A percentile compares a stretch with the other conserved stretches of the same genome.
Conservation (phyloP, 805 yeast genomes). For the Komagataella pastoris region DNA sequence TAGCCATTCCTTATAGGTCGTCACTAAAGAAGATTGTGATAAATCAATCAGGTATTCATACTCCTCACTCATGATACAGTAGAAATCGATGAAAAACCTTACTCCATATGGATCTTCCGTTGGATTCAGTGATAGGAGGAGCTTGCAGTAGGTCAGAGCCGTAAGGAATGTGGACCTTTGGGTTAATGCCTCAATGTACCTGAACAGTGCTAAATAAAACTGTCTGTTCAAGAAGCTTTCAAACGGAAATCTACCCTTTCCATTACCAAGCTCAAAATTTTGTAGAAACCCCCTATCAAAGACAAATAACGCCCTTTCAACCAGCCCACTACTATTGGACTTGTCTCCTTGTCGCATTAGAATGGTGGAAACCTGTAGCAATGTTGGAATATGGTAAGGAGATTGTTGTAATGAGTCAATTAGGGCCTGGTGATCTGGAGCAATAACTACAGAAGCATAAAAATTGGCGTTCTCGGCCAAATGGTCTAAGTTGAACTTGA, state of each 20-base stretch:
- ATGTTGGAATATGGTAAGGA: conserved; percentile 69
- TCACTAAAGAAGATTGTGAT: conserved; percentile 39
- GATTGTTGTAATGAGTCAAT: conserved; percentile 39
- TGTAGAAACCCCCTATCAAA: conserved; percentile 64
- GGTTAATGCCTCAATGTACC: conserved; percentile 56
- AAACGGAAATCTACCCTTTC: conserved; percentile 59
- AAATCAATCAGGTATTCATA: conserved; percentile 47
- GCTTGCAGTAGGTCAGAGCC: conserved; percentile 64
- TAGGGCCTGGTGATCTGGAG: conserved; percentile 71
- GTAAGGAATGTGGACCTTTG: conserved; percentile 70
- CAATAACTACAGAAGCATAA: conserved; percentile 49
- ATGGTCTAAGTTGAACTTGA: conserved; percentile 19
- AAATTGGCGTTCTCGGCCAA: conserved; percentile 32
- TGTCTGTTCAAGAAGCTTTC: conserved; percentile 66
- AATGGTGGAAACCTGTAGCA: conserved; percentile 69
- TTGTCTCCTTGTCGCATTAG: conserved; percentile 67
- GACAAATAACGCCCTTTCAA: conserved; percentile 67
- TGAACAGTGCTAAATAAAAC: conserved; percentile 59
- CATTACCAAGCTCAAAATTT: conserved; percentile 42
- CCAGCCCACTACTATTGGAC: conserved; percentile 55
- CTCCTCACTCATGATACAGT: conserved; percentile 55
- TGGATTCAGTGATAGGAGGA: conserved; percentile 54
- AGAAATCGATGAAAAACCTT: conserved; percentile 70
- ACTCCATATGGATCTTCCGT: conserved; percentile 78
- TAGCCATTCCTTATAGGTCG: conserved; percentile 49